These are phyloP conservation scores for Anthoceros angustus DNA, from an alignment of 225 moss, liverwort and hornwort genomes.

Conservation along the genomic window DNA sequence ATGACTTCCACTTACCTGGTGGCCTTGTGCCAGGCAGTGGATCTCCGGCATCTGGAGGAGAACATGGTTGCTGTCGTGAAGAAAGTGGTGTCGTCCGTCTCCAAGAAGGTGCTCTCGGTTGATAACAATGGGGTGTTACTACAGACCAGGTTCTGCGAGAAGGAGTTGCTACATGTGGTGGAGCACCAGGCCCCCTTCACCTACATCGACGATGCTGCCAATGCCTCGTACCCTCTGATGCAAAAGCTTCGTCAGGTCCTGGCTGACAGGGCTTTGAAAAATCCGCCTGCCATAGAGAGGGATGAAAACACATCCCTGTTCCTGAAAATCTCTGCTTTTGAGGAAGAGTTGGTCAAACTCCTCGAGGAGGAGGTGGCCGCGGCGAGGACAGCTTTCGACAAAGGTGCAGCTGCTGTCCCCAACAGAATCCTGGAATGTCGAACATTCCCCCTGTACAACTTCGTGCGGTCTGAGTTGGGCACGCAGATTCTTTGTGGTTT, in stretches of 20 bases:
- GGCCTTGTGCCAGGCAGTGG: conserved; percentile 6
- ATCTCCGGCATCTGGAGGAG: conserved; percentile 8
- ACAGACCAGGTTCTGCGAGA: conserved; percentile 24
- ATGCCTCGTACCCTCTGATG: conserved; percentile 31
- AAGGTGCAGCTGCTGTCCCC: conserved; percentile 9
- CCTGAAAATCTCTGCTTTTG: conserved; percentile 7
- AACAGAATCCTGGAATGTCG: conserved; percentile 10
- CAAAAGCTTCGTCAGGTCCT: conserved; percentile 35
- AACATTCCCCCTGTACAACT: conserved; percentile 12
- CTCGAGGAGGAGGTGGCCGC: conserved; percentile 7
- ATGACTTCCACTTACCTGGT: conserved; percentile 8
- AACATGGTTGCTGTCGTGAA: conserved; percentile 8
- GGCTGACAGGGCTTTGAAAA: conserved; percentile 20
- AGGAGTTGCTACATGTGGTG: conserved; percentile 37
- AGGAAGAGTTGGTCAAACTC: conserved; percentile 10
- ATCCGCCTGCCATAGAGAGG: conserved; percentile 20
- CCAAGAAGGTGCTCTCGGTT: conserved; percentile 6
- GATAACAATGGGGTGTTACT: conserved; percentile 14
- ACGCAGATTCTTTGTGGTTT: conserved; percentile 9
- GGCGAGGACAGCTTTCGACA: conserved; percentile 13
- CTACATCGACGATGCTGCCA: conserved; percentile 40
- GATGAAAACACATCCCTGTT: conserved; percentile 6
- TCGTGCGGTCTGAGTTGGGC: conserved; percentile 12
- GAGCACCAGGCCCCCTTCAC: conserved; percentile 32
- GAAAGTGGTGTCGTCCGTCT: conserved; percentile 2